Evolutionary conservation across 768 basidiomycete species (phyloP), one percentile per base, ranked within the genome.

Genomic region (Calvatia gigantea): DNA sequence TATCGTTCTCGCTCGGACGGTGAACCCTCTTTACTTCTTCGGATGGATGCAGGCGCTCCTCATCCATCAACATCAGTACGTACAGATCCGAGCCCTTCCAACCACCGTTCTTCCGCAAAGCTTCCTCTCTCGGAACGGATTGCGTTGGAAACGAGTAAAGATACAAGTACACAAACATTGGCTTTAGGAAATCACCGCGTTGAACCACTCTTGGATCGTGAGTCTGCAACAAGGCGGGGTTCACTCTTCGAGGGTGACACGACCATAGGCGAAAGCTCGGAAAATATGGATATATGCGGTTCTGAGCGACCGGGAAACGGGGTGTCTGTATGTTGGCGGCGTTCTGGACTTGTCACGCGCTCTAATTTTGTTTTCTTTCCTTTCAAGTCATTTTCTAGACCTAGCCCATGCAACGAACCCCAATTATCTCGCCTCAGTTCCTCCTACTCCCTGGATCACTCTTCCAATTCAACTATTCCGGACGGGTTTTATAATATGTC

Each of bases 171-270:
- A 7, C 19, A n/a, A 8, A 45, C 27, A 31, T 17, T 49, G 5
- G 25, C 39, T 15, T 33, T 49, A 21, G 46, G 46, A 8, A 56
- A 42, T 8, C 54, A 56, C 31, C 54, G 39, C 6, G 38, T 56
- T 33, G 46, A 32, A 19, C 25, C 37, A 4, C 19, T 19, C 3
- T 5, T 25, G 14, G 35, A 7, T 21, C 27, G 15, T 4, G 54
- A 29, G 29, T 38, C 6, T 48, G 12, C 38, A 31, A 6, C n/a
- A 15, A 27, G 21, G 37, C 38, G 33, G 15, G 25, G 11, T 46
- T 46, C 44, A n/a, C 38, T 23, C 9, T 12, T 29, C 17, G 32
- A 27, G 9, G 21, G 35, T n/a, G 32, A 23, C 29, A 15, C 15
- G 7, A 42, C 14, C 29, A 35, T 17, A 31, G 28, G 27, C n/a